These are phyloP conservation scores for Paradendryphiella salina DNA, from an alignment of 2,329 filamentous ascomycete genomes.

Conservation along the genomic window DNA sequence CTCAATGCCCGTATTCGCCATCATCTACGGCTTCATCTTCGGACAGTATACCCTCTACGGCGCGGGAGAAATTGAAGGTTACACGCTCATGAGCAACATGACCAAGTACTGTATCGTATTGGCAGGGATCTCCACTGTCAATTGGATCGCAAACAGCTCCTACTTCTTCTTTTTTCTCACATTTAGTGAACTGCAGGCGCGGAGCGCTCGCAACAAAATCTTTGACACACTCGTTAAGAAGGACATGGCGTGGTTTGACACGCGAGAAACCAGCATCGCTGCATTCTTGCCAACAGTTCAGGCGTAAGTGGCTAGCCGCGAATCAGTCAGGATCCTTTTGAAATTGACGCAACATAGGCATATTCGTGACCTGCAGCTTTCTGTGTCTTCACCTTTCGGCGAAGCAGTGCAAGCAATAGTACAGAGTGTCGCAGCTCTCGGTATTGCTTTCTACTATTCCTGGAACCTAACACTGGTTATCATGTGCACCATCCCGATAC, in stretches of 20 bases:
- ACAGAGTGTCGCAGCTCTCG: slow-evolving; percentile 67
- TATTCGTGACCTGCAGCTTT: slow-evolving; percentile 77
- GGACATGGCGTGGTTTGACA: slow-evolving; percentile 82
- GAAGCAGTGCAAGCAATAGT: slow-evolving; percentile 66
- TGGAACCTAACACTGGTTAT: slow-evolving; percentile 85
- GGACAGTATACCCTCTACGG: slow-evolving; percentile 70
- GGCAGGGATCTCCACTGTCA: slow-evolving; percentile 63
- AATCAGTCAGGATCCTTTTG: background rate
- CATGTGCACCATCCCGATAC: slow-evolving; percentile 71
- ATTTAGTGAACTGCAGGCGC: slow-evolving; percentile 81
- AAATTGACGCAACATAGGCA: slow-evolving; percentile 59
- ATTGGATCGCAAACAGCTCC: slow-evolving; percentile 67
- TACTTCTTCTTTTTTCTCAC: slow-evolving; percentile 73
- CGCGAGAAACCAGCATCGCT: slow-evolving; percentile 68
- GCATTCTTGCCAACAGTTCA: slow-evolving; percentile 73
- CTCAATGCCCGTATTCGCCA: slow-evolving; percentile 65
- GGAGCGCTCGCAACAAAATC: slow-evolving; percentile 63
- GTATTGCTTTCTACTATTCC: slow-evolving; percentile 74
- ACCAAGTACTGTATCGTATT: slow-evolving; percentile 66
- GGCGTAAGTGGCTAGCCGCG: slow-evolving; percentile 58
- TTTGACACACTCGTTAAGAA: slow-evolving; percentile 72
- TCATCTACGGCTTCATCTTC: slow-evolving; percentile 76
- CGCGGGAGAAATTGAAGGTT: slow-evolving; percentile 54
- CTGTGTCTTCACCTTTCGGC: slow-evolving; percentile 78
- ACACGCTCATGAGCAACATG: slow-evolving; percentile 60